Evolutionary conservation across 23 red algal genomes (phyloP), one percentile per base, ranked within the genome.

Genomic region (Gracilariopsis chorda): DNA sequence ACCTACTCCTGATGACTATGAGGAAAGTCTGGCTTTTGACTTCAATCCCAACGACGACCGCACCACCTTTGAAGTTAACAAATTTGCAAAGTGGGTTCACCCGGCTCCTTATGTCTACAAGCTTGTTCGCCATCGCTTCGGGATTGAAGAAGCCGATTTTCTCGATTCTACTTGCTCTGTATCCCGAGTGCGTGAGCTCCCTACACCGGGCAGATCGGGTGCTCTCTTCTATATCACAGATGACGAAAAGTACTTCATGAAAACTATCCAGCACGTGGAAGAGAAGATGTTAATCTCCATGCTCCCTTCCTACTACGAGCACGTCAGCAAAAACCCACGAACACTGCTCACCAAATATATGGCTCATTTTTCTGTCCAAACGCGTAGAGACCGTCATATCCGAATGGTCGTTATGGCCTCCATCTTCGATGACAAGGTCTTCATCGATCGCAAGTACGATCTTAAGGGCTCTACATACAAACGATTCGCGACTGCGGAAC

Each of bases 211-310:
- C 49, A 94, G 82, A 35, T 86, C 75, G 10, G 90, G 90, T 23
- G 90, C 89, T 4, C 83, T 97, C 25, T 97, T 97, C 51, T 97
- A 94, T 55, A 93, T 97, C 58, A 93, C 95, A 48, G 90, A 97
- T 45, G 91, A 97, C 57, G 90, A 97, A 52, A 80, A 86, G 73
- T 97, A 90, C 45, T 93, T 97, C 32, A 88, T 97, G 84, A 97
- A 97, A 78, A 97, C 95, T 19, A 82, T 97, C 72, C 83, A 92
- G 42, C 39, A 83, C 0, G 55, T 83, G 13, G 95, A 97, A 82
- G 72, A 90, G 33, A 41, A 37, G 23, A 90, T 90, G 84, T 46
- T 97, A 5, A 72, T 82, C 39, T 21, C 13, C 47, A 89, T 97
- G 82, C 90, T 97, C 27, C 90, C 90, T 12, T 48, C 34, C 23